phyloP scores from a whole-genome alignment of 2,329 filamentous ascomycete species.

The Scopulariopsis brevicaulis region DNA sequence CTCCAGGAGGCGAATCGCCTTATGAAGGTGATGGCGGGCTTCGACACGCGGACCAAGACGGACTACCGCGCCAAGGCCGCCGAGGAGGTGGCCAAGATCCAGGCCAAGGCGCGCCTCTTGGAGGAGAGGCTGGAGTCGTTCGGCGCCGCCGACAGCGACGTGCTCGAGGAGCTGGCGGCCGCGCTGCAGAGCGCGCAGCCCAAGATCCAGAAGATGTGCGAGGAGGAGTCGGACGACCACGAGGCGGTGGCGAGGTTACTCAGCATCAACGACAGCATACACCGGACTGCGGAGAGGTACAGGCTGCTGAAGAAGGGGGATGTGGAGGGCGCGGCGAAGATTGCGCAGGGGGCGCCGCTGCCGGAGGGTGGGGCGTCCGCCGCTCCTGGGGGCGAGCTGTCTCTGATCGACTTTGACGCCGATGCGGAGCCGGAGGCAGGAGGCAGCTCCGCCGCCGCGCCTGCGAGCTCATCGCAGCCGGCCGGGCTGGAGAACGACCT shows the following conservation, averaged over 20 bases:
- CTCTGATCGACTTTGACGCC: conserved; percentile 82
- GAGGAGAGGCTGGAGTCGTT: conserved; percentile 89
- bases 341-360: conserved; percentile 63
- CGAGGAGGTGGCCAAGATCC: conserved; percentile 87
- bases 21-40: conserved; percentile 99
- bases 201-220: conserved; percentile 99
- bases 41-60: conserved; percentile 88
- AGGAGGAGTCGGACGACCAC: conserved; percentile 93
- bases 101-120: conserved; percentile 84
- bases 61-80: conserved; percentile 97
- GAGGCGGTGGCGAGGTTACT: conserved; percentile 92
- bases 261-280: conserved; percentile 98
- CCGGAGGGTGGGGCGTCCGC: conserved; percentile 22
- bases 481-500: conserved; percentile 80
- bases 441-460: conserved; percentile 26
- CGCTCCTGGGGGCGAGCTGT: conserved; percentile 54
- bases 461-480: conserved; percentile 31
- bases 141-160: conserved; percentile 65
- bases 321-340: conserved; percentile 67
- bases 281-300: conserved; percentile 90
- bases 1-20: conserved; percentile 92
- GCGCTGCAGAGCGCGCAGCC: conserved; percentile 88
- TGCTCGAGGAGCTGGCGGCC: conserved; percentile 75
- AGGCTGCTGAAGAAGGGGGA: conserved; percentile 95
- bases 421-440: conserved; percentile 39